phyloP scores from a whole-genome alignment of 345 rosid genomes.

The Mangifera indica region DNA sequence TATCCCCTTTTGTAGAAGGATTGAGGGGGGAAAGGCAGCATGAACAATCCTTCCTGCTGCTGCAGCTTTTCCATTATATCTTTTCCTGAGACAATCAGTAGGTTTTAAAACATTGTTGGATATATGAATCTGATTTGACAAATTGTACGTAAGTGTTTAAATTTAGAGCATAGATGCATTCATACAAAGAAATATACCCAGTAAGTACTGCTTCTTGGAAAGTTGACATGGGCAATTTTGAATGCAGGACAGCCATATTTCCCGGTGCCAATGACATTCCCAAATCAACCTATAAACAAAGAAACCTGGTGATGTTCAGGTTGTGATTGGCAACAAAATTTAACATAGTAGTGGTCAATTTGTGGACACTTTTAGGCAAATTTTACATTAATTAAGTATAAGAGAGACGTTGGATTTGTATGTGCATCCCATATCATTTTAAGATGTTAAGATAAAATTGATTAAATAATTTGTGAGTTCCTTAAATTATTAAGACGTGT shows the following conservation, averaged over 20 bases:
- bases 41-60: slow-evolving; percentile 11
- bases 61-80: not conserved
- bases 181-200: not conserved
- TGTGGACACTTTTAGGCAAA: no score
- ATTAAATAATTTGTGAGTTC: no score
- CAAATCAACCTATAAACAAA: slow-evolving; percentile 6
- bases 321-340: not conserved
- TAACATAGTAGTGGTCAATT: not conserved
- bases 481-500: no score
- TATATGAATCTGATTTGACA: no score
- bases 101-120: no score
- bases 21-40: slow-evolving; percentile 3
- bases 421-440: no score
- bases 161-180: no score
- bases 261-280: slow-evolving; percentile 9
- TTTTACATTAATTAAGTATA: no score
- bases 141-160: no score
- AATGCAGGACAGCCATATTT: slow-evolving; percentile 8
- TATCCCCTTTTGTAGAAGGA: slow-evolving; percentile 10
- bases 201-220: slow-evolving; percentile 16
- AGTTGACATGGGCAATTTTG: slow-evolving; percentile 13
- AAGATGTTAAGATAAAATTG: no score
- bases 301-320: not conserved
- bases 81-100: not conserved
- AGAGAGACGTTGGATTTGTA: no score